These are phyloP conservation scores for Silene latifolia DNA, from an alignment of 148 eudicot species.

Conservation along the genomic window DNA sequence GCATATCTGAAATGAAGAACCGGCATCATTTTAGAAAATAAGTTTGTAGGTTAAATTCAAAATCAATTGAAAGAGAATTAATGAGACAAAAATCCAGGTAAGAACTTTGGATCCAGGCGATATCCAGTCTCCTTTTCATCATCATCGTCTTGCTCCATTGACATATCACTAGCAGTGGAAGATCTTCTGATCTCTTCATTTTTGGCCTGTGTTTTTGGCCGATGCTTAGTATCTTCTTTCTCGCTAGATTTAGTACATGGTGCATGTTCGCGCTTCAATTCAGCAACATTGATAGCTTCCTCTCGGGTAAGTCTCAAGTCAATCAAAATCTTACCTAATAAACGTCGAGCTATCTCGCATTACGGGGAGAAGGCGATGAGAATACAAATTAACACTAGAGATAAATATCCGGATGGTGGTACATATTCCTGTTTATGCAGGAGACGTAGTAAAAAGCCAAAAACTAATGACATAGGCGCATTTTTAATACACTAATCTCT, in stretches of 20 bases:
- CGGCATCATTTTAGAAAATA: conserved; percentile 2
- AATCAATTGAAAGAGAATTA: neutral
- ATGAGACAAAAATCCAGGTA: conserved; percentile 13
- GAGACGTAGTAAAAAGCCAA: neutral
- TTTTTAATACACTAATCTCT: neutral
- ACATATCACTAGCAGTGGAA: conserved; percentile 61
- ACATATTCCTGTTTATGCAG: neutral
- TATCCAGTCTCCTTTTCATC: conserved; percentile 92
- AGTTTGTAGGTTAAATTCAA: neutral
- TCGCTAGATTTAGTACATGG: conserved; percentile 30
- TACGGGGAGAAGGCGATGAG: conserved; percentile 7
- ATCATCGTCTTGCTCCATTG: conserved; percentile 79
- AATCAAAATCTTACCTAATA: conserved; percentile 88
- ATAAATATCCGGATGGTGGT: too few species aligned
- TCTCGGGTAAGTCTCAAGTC: conserved; percentile 94
- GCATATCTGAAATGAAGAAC: conserved; percentile 59
- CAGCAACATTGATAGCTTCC: conserved; percentile 83
- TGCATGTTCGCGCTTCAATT: conserved; percentile 59
- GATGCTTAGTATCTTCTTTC: conserved; percentile 52
- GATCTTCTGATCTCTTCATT: conserved; percentile 50
- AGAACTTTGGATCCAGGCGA: conserved; percentile 93
- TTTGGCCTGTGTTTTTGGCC: conserved; percentile 43
- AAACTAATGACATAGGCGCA: neutral
- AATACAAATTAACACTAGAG: too few species aligned
- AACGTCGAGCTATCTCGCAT: conserved; percentile 89